Conservation (phyloP, 2,329 filamentous ascomycete species). For the Daldinia sp. region DNA sequence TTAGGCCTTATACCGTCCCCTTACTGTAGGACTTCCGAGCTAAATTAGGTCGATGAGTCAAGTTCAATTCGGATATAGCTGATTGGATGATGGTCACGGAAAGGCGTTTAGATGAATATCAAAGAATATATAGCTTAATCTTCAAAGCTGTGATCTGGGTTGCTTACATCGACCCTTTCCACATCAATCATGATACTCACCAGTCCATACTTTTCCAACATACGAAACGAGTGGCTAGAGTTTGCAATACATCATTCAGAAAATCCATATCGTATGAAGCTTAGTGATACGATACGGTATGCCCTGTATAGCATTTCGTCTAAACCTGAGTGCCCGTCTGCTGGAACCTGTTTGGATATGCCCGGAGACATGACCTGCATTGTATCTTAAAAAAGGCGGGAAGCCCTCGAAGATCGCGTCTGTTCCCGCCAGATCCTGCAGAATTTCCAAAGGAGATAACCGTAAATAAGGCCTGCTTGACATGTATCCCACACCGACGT, state of each 20-base stretch:
- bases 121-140: not conserved
- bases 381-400: slow-evolving; percentile 18
- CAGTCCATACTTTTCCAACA: not conserved
- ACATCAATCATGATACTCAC: not conserved
- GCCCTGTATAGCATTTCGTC: not conserved
- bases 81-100: not conserved
- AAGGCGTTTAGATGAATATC: not conserved
- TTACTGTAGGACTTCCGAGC: not conserved
- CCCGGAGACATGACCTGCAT: not conserved
- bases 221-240: not conserved
- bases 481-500: slow-evolving; percentile 26
- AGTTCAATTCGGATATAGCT: not conserved
- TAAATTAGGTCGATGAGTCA: not conserved
- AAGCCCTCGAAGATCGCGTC: slow-evolving; percentile 11
- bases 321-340: not conserved
- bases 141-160: not conserved
- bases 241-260: not conserved
- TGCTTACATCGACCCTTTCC: not conserved
- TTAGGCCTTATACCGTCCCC: not conserved
- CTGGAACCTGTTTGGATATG: not conserved
- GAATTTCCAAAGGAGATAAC: slow-evolving; percentile 4
- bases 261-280: not conserved
- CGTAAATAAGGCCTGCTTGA: slow-evolving; percentile 6
- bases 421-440: slow-evolving; percentile 9
- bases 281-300: slow-evolving; percentile 1